Percentiles rank a stretch among this genome's conserved stretches.
phyloP scores from a whole-genome alignment of 2,329 filamentous ascomycete species.

The Arthrinium phaeospermum region DNA sequence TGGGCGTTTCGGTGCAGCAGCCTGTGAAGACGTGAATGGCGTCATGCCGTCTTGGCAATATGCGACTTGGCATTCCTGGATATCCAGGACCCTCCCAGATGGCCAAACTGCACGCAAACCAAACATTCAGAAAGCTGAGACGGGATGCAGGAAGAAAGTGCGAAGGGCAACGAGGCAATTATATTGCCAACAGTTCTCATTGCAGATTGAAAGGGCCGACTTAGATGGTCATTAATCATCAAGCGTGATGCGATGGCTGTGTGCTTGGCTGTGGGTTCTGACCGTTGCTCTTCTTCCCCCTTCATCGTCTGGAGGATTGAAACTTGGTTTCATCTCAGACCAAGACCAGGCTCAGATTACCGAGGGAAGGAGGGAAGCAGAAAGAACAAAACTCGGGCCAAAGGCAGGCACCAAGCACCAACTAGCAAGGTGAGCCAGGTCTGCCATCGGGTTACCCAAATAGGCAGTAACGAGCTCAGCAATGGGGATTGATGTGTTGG shows the following conservation, averaged over 20 bases:
- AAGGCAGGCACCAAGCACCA: background rate
- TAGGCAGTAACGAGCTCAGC: background rate
- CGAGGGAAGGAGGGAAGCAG: background rate
- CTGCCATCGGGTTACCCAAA: background rate
- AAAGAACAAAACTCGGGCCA: background rate
- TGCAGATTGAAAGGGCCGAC: background rate
- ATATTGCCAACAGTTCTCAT: background rate
- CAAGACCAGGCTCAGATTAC: background rate
- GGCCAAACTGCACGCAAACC: background rate
- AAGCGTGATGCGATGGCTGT: background rate
- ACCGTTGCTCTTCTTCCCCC: background rate
- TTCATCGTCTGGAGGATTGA: background rate
- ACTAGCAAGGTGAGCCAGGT: background rate
- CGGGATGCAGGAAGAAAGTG: background rate
- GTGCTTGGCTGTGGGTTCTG: background rate
- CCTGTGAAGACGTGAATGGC: background rate
- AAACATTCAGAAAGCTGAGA: background rate
- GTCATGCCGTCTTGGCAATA: constrained; percentile 5
- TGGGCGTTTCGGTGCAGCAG: background rate
- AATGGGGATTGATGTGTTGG: background rate
- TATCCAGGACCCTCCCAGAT: background rate
- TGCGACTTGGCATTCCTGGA: background rate
- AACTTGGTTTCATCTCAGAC: constrained; percentile 4
- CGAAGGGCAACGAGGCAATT: background rate
- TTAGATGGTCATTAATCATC: background rate